Evolutionary conservation across 352 stramenopile species (phyloP).

Genomic region (Blastocystis sp.): DNA sequence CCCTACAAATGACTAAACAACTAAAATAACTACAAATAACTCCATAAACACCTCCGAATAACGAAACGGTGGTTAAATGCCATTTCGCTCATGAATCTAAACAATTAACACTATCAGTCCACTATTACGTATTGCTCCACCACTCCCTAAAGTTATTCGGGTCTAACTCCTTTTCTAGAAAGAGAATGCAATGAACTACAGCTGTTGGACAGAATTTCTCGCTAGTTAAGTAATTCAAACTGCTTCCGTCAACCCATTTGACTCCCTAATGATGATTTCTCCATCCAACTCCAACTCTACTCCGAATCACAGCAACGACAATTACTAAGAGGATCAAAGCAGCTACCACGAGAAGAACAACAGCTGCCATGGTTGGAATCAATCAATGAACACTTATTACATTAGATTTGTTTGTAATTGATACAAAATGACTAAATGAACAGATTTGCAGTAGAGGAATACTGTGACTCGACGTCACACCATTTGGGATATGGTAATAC

Average conservation of each 20-base stretch:
- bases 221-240: conserved; percentile 8
- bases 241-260: conserved; percentile 35
- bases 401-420: no score
- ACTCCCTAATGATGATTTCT: not conserved
- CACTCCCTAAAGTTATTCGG: not conserved
- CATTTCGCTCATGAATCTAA: not conserved
- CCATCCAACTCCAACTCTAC: not conserved
- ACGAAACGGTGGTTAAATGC: conserved; percentile 32
- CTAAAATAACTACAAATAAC: not conserved
- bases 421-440: no score
- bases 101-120: no score
- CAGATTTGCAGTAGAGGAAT: no score
- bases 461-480: no score
- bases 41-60: conserved; percentile 3
- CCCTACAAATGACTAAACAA: not conserved
- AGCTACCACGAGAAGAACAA: conserved; percentile 4
- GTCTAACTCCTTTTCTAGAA: not conserved
- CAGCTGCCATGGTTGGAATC: not conserved
- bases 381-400: not conserved
- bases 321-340: not conserved
- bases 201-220: conserved; percentile 1
- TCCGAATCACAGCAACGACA: not conserved
- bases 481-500: no score
- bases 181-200: conserved; percentile 25
- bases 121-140: conserved; percentile 3